A percentile compares a stretch with the other conserved stretches of the same genome.
Conservation (phyloP, 2,329 filamentous ascomycete species). For the Escovopsis sp. region DNA sequence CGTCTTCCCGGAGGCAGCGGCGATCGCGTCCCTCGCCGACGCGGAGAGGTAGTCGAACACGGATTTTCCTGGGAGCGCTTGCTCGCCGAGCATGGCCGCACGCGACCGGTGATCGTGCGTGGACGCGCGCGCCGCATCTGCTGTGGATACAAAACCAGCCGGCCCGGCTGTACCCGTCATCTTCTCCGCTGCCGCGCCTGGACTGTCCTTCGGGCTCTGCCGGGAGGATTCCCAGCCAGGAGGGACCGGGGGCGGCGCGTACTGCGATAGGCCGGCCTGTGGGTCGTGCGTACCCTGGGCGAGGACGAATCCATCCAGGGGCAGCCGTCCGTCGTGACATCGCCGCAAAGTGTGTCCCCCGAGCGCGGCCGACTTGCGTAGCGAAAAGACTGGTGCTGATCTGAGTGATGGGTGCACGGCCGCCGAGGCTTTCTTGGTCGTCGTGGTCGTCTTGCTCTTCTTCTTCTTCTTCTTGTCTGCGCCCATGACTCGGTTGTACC, state of each 20-base stretch:
- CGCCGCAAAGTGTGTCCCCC: conserved; percentile 28
- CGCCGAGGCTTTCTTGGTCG: conserved; percentile 28
- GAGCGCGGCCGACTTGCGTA: conserved; percentile 29
- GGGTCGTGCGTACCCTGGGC: conserved; percentile 33
- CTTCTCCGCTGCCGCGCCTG: conserved; percentile 2
- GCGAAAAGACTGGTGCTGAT: conserved; percentile 59
- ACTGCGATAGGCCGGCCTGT: conserved; percentile 21
- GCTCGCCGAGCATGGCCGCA: conserved; percentile 68
- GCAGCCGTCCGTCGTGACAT: conserved; percentile 71
- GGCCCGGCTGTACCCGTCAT: too few relatives aligned
- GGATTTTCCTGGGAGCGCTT: conserved; percentile 68
- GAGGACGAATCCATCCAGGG: conserved; percentile 67
- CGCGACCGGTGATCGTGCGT: conserved; percentile 60
- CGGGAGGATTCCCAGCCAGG: conserved; percentile 57
- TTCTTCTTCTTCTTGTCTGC: conserved; percentile 71
- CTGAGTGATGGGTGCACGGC: conserved; percentile 48
- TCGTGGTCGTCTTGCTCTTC: conserved; percentile 45
- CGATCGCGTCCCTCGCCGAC: conserved; percentile 62
- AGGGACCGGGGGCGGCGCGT: conserved; percentile 53
- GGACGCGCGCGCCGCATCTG: conserved; percentile 65
- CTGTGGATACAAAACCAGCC: conserved; percentile 56
- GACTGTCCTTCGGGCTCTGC: conserved; percentile 9
- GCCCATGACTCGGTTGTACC: conserved; percentile 68
- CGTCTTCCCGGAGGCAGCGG: conserved; percentile 54
- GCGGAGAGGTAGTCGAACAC: conserved; percentile 86